Evolutionary conservation across 2,329 filamentous ascomycete genomes (phyloP).

Genomic region (Aspergillus unguis): DNA sequence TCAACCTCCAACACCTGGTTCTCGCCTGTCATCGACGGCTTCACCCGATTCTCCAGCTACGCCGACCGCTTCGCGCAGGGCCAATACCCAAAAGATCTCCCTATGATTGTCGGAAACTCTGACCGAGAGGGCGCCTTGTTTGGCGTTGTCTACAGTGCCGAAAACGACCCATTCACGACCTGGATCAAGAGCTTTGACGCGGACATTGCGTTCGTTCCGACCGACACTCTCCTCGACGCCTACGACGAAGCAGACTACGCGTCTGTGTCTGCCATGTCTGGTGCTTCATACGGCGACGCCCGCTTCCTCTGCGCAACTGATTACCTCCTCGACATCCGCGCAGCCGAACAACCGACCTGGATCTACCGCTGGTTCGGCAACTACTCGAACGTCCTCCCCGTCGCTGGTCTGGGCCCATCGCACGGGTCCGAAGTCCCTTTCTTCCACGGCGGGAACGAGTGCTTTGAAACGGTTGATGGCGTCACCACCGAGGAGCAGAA

Average conservation of each 20-base stretch:
- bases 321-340: slow-evolving; percentile 19
- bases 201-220: slow-evolving; percentile 18
- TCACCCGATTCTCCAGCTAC: slow-evolving; percentile 23
- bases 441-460: slow-evolving; percentile 25
- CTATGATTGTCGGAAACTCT: slow-evolving; percentile 23
- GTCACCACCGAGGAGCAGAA: slow-evolving; percentile 18
- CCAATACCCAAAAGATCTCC: slow-evolving; percentile 18
- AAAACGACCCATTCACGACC: slow-evolving; percentile 19
- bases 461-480: slow-evolving; percentile 15
- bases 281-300: slow-evolving; percentile 23
- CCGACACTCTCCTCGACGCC: slow-evolving; percentile 14
- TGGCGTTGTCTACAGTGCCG: slow-evolving; percentile 16
- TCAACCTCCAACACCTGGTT: slow-evolving; percentile 25
- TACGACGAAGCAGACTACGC: slow-evolving; percentile 18
- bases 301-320: slow-evolving; percentile 24
- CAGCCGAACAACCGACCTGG: slow-evolving; percentile 20
- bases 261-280: slow-evolving; percentile 21
- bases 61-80: slow-evolving; percentile 18
- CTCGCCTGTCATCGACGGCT: slow-evolving; percentile 17
- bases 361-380: slow-evolving; percentile 24
- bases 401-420: slow-evolving; percentile 16
- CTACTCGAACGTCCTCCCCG: slow-evolving; percentile 20
- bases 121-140: slow-evolving; percentile 22
- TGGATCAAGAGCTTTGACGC: slow-evolving; percentile 23
- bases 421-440: slow-evolving; percentile 24